A percentile compares a stretch with the other conserved stretches of the same genome.
Evolutionary conservation across 2,329 filamentous ascomycete genomes (phyloP).

Genomic region (Cladophialophora psammophila): DNA sequence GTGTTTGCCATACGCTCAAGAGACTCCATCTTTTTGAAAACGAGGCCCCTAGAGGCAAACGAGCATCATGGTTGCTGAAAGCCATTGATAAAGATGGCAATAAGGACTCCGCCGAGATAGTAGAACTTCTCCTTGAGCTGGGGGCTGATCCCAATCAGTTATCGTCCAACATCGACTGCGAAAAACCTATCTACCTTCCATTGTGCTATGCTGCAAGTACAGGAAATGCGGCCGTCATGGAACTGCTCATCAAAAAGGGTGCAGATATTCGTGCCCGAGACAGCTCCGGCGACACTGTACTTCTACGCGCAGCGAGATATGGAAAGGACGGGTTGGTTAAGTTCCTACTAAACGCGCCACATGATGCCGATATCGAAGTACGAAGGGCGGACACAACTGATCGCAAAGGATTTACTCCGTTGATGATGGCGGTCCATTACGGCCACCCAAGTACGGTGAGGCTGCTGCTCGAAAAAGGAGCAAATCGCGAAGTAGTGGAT

Average conservation of each 20-base stretch:
- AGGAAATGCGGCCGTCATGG: neutral
- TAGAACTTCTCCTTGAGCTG: constrained; percentile 11
- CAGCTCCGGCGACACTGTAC: neutral
- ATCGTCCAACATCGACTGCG: neutral
- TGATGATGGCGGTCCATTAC: constrained; percentile 10
- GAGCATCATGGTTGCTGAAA: constrained; percentile 6
- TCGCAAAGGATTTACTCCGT: constrained; percentile 11
- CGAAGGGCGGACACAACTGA: neutral
- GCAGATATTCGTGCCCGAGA: constrained; percentile 5
- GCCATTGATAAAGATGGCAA: constrained; percentile 9
- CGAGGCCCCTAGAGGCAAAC: constrained; percentile 2
- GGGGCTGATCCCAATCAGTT: constrained; percentile 5
- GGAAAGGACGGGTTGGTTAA: constrained; percentile 2
- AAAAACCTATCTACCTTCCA: neutral
- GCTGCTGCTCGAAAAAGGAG: neutral
- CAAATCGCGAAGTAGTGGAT: constrained; percentile 4
- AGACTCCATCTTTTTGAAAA: constrained; percentile 7
- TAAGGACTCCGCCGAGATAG: neutral
- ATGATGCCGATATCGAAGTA: constrained; percentile 12
- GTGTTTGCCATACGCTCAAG: constrained; percentile 6
- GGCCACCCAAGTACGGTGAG: neutral
- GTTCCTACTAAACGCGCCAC: neutral
- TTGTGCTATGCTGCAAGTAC: constrained; percentile 3
- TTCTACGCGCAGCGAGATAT: neutral
- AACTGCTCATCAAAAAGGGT: neutral